Conservation (phyloP, 78 protist species). For the Dictyostelium intermedium region DNA sequence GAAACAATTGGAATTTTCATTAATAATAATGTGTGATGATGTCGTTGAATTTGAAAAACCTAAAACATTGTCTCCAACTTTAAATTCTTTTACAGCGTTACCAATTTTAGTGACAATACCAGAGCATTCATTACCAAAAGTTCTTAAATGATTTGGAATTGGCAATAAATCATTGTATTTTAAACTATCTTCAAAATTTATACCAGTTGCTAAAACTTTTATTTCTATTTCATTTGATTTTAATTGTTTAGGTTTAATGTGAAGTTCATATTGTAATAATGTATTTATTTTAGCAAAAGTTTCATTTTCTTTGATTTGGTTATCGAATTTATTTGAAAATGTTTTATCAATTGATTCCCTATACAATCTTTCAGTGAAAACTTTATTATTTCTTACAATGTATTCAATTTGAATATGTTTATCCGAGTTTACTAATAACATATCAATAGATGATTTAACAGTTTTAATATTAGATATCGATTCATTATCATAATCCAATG, state of each 20-base stretch:
- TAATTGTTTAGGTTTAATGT: neutral
- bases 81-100: neutral
- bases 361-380: neutral
- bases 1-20: neutral
- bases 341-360: neutral
- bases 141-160: neutral
- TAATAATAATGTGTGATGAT: neutral
- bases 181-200: neutral
- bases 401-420: neutral
- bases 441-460: neutral
- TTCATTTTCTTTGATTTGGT: neutral
- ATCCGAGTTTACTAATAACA: neutral
- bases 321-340: neutral
- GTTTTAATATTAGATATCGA: neutral
- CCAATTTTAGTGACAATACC: neutral
- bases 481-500: neutral
- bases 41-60: neutral
- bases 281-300: neutral
- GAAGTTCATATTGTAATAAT: neutral
- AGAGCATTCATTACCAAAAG: neutral
- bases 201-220: neutral
- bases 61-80: conserved; percentile 17
- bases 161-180: neutral
- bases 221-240: neutral
- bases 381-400: neutral